phyloP scores from a whole-genome alignment of 1,284 basidiomycete species.

The Coniophora puteana region DNA sequence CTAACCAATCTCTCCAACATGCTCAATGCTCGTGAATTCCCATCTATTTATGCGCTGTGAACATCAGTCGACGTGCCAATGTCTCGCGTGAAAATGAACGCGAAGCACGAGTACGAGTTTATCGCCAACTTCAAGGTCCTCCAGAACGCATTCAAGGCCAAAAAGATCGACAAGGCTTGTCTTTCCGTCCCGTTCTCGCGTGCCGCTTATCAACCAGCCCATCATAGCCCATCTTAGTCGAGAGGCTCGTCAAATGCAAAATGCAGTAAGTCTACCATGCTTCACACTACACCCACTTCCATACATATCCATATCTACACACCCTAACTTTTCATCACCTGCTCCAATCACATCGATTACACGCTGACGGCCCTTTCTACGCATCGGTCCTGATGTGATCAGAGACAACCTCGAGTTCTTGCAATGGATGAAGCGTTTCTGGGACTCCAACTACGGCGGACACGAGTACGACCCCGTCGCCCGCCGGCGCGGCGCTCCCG shows the following conservation, averaged over 20 bases:
- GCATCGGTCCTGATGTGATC: constrained; percentile 10
- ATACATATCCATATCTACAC: constrained; percentile 5
- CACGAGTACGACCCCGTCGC: constrained; percentile 87
- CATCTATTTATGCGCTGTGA: constrained; percentile 8
- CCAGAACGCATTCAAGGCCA: constrained; percentile 83
- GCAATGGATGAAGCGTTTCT: constrained; percentile 96
- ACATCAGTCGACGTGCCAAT: constrained; percentile 77
- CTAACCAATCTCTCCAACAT: too few relatives aligned
- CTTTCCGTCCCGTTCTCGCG: not conserved
- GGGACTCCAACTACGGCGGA: constrained; percentile 91
- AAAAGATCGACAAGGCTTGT: constrained; percentile 91
- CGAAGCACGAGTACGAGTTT: constrained; percentile 95
- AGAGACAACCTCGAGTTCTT: constrained; percentile 98
- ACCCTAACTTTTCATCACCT: not conserved
- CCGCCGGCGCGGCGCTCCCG: constrained; percentile 72
- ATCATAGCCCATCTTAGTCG: constrained; percentile 86
- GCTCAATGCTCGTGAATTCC: too few relatives aligned
- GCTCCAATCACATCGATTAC: constrained; percentile 2
- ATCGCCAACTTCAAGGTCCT: constrained; percentile 94
- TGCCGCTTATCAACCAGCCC: constrained; percentile 2
- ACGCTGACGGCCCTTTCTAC: constrained; percentile 19
- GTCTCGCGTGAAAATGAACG: constrained; percentile 87
- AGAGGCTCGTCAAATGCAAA: constrained; percentile 94
- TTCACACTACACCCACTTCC: constrained; percentile 2
- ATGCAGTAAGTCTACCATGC: constrained; percentile 92